phyloP scores from a whole-genome alignment of 495 filamentous ascomycete genomes.

The Parmelia sp. region DNA sequence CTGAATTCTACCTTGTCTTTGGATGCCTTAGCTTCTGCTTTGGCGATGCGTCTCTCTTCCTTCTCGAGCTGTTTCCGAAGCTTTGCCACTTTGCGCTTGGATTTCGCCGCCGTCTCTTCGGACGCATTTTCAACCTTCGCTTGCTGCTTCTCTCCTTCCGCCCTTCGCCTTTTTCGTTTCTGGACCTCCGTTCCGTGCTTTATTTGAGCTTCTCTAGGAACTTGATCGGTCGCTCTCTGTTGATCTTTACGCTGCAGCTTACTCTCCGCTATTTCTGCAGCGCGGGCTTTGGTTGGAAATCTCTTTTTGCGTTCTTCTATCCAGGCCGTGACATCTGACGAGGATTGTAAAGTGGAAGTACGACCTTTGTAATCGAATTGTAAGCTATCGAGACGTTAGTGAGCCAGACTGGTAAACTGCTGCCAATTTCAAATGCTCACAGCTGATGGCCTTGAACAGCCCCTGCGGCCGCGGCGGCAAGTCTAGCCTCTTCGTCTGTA shows the following conservation, averaged over 20 bases:
- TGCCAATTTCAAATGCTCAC: conserved; percentile 30
- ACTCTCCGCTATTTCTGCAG: conserved; percentile 14
- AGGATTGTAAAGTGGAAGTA: conserved; percentile 44
- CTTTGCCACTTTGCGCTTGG: conserved; percentile 46
- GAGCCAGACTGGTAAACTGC: conserved; percentile 20
- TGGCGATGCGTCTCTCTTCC: conserved; percentile 43
- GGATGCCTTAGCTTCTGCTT: conserved; percentile 36
- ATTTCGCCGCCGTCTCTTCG: conserved; percentile 35
- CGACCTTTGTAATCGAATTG: conserved; percentile 41
- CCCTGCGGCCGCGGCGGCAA: conserved; percentile 35
- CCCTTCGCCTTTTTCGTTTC: conserved; percentile 31
- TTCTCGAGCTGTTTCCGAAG: conserved; percentile 41
- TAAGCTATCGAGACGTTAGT: conserved; percentile 26
- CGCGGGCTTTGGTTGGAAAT: conserved; percentile 58
- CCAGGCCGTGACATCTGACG: conserved; percentile 70
- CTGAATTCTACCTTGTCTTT: not conserved
- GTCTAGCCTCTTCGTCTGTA: conserved; percentile 57
- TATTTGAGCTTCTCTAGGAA: conserved; percentile 16
- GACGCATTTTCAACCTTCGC: conserved; percentile 28
- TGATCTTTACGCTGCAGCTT: conserved; percentile 15
- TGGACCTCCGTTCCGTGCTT: conserved; percentile 21
- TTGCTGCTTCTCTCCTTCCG: conserved; percentile 24
- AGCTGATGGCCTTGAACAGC: conserved; percentile 32
- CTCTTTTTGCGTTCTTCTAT: conserved; percentile 70
- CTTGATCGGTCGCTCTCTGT: conserved; percentile 10